Conservation (phyloP, 176 grass and related monocot species). For the Oryza coarctata region DNA sequence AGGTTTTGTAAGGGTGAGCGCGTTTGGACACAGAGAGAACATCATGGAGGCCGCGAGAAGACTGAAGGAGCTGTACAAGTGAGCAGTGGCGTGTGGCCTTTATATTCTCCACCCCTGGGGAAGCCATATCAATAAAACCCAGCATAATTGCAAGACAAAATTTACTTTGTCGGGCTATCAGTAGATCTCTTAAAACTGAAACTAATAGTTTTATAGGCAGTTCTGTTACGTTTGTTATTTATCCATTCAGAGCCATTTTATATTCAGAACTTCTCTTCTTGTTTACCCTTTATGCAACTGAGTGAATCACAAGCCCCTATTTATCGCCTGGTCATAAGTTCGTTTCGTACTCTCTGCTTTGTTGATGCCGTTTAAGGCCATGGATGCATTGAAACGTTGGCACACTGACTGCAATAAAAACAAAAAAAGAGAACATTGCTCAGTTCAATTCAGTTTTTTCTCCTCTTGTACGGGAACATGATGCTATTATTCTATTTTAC, state of each 20-base stretch:
- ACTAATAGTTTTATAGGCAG: background rate
- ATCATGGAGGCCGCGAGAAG: conserved; percentile 63
- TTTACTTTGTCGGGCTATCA: background rate
- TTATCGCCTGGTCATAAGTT: background rate
- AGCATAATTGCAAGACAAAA: background rate
- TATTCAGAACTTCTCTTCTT: conserved; percentile 10
- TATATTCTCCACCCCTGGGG: background rate
- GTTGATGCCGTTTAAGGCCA: background rate
- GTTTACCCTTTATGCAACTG: background rate
- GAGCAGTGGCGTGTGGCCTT: background rate
- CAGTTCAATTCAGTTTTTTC: background rate
- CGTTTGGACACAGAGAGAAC: conserved; percentile 78
- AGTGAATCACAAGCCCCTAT: background rate
- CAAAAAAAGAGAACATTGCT: background rate
- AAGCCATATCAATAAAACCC: conserved; percentile 24
- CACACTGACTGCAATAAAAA: background rate
- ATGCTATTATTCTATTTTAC: background rate
- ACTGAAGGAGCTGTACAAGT: conserved; percentile 63
- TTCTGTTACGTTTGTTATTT: background rate
- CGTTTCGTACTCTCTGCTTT: background rate
- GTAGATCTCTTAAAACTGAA: conserved; percentile 3
- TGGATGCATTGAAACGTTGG: background rate
- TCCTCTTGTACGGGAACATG: background rate
- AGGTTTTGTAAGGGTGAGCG: conserved; percentile 84
- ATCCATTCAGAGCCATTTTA: conserved; percentile 6